Evolutionary conservation across 108 stramenopile species (phyloP).

Genomic region (Cyclostephanos tholiformis): DNA sequence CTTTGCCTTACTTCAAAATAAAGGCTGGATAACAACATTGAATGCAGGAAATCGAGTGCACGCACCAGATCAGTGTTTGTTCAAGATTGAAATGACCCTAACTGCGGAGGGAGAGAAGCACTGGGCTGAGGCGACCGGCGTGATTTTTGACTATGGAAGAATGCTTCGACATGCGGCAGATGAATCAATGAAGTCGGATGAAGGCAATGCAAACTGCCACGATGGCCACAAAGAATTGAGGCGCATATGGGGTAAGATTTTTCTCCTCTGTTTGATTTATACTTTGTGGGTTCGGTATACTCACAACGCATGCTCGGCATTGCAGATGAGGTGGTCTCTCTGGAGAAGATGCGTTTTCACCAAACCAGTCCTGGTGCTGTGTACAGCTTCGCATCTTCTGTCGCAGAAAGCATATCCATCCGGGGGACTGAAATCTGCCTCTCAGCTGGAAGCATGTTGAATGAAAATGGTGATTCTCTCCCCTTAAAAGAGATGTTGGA

Average conservation of each 20-base stretch:
- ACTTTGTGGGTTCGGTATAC: not conserved
- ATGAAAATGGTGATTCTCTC: constrained; percentile 62
- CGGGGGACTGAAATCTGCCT: constrained; percentile 75
- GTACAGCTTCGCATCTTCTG: constrained; percentile 66
- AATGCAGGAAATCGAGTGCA: constrained; percentile 62
- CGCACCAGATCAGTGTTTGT: constrained; percentile 72
- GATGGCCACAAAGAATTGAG: constrained; percentile 20
- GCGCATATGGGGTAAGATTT: constrained; percentile 30
- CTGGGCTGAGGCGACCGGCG: constrained; percentile 68
- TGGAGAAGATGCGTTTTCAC: constrained; percentile 71
- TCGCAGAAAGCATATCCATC: constrained; percentile 56
- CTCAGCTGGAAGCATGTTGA: constrained; percentile 71
- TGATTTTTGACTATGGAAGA: constrained; percentile 69
- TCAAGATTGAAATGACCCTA: constrained; percentile 71
- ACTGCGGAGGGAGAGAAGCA: constrained; percentile 78
- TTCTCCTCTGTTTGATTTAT: constrained; percentile 4
- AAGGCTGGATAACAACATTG: constrained; percentile 60
- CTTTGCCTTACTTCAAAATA: constrained; percentile 76
- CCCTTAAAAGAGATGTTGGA: constrained; percentile 55
- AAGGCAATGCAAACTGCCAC: not conserved
- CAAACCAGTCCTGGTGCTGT: constrained; percentile 75
- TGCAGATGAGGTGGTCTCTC: constrained; percentile 60
- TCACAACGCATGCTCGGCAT: not conserved
- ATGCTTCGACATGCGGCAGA: constrained; percentile 54
- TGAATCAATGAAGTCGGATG: constrained; percentile 16